Conservation (phyloP, 2,329 filamentous ascomycete species). For the Anthostomella pinea region DNA sequence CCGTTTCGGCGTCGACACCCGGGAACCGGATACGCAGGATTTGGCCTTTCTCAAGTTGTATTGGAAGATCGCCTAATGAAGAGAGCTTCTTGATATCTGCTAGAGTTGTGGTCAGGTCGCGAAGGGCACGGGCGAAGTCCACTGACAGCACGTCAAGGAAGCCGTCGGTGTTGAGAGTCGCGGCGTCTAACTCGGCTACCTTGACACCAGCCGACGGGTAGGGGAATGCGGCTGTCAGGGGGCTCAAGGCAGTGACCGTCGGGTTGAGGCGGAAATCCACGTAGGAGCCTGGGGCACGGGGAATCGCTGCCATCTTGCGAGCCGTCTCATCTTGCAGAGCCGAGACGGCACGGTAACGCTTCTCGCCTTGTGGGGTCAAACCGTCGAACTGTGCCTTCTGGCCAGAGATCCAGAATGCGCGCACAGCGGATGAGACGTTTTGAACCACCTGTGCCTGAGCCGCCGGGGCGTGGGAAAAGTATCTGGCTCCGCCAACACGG, state of each 20-base stretch:
- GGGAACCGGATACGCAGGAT: slow-evolving; percentile 82
- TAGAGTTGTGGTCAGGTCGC: slow-evolving; percentile 76
- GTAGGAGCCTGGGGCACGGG: slow-evolving; percentile 67
- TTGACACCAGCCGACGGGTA: slow-evolving; percentile 41
- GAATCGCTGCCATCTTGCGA: slow-evolving; percentile 61
- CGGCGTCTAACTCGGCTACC: slow-evolving; percentile 39
- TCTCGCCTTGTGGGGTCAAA: slow-evolving; percentile 67
- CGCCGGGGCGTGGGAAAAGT: slow-evolving; percentile 86
- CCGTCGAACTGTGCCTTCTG: slow-evolving; percentile 88
- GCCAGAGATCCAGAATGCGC: slow-evolving; percentile 89
- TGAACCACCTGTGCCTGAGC: slow-evolving; percentile 86
- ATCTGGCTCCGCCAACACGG: slow-evolving; percentile 68
- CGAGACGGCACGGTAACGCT: slow-evolving; percentile 76
- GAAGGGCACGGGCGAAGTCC: slow-evolving; percentile 83
- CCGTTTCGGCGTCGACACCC: slow-evolving; percentile 79
- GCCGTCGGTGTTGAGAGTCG: slow-evolving; percentile 75
- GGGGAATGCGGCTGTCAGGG: slow-evolving; percentile 58
- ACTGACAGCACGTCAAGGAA: slow-evolving; percentile 81
- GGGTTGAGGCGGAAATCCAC: slow-evolving; percentile 88
- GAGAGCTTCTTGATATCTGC: slow-evolving; percentile 79
- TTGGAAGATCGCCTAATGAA: slow-evolving; percentile 76
- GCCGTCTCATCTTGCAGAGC: slow-evolving; percentile 69
- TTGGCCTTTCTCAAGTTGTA: slow-evolving; percentile 66
- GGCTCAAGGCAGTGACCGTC: slow-evolving; percentile 82
- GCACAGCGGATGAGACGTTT: slow-evolving; percentile 90